Evolutionary conservation across 345 rosid genomes (phyloP).

Genomic region (Populus pruinosa): DNA sequence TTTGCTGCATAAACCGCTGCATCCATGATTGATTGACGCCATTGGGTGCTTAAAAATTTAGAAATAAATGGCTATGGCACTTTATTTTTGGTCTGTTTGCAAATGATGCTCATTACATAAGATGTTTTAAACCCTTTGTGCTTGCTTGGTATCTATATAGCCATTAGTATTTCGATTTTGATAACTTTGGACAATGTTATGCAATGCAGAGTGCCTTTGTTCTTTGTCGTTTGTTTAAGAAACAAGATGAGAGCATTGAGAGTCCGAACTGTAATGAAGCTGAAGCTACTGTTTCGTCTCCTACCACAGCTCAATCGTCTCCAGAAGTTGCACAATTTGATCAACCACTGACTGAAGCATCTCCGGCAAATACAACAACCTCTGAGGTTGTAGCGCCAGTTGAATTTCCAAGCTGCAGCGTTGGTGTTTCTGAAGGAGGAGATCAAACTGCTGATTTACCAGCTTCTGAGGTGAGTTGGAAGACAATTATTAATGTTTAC

Average conservation of each 20-base stretch:
- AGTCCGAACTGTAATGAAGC: conserved; percentile 31
- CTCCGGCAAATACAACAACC: conserved; percentile 11
- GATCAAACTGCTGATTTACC: conserved; percentile 20
- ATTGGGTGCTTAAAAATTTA: not conserved
- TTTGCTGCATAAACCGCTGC: not conserved
- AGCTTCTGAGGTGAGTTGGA: conserved; percentile 32
- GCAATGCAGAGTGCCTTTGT: conserved; percentile 58
- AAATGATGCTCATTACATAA: not conserved
- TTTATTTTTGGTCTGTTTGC: not conserved
- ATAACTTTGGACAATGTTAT: no score
- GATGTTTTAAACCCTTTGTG: not conserved
- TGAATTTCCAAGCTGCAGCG: conserved; percentile 14
- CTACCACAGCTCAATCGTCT: conserved; percentile 27
- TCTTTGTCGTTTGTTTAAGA: conserved; percentile 64
- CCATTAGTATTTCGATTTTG: not conserved
- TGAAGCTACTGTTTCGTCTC: conserved; percentile 28
- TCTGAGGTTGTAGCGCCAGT: not conserved
- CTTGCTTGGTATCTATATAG: not conserved
- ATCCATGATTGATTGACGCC: not conserved
- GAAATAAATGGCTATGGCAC: not conserved
- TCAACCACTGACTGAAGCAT: conserved; percentile 22
- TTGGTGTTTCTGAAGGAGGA: conserved; percentile 9
- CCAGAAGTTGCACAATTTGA: conserved; percentile 24
- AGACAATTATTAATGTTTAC: not conserved
- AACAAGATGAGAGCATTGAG: conserved; percentile 39